Evolutionary conservation across 495 filamentous ascomycete species (phyloP).

Genomic region (Neurospora cerealis): DNA sequence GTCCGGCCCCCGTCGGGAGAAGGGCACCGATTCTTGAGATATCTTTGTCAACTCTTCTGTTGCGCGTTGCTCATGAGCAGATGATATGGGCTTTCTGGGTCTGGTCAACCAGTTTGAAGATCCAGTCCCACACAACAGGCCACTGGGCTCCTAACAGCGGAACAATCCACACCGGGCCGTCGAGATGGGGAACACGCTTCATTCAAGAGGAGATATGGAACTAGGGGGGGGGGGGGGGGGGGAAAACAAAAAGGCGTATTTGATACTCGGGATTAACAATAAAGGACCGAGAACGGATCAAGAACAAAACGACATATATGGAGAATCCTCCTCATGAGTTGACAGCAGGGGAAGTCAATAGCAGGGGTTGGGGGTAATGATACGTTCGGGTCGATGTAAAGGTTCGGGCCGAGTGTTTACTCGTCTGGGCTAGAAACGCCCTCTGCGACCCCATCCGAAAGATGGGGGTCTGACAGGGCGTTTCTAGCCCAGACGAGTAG

Average conservation of each 20-base stretch:
- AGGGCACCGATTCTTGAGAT: not conserved
- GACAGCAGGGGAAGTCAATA: not conserved
- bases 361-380: not conserved
- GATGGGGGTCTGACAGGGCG: too few species aligned
- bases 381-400: not conserved
- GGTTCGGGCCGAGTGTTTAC: not conserved
- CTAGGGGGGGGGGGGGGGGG: too few species aligned
- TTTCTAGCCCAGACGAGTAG: too few species aligned
- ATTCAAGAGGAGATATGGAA: slow-evolving; percentile 41
- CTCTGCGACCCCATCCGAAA: too few species aligned
- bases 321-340: not conserved
- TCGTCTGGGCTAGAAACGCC: too few species aligned
- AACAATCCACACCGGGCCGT: slow-evolving; percentile 49
- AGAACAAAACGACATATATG: not conserved
- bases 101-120: not conserved
- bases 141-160: not conserved
- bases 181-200: slow-evolving; percentile 43
- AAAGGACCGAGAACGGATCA: not conserved
- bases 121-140: not conserved
- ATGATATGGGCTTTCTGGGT: not conserved
- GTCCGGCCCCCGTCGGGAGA: not conserved
- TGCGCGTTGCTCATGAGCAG: not conserved
- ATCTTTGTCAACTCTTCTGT: not conserved
- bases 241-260: too few species aligned
- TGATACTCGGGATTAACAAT: not conserved